phyloP scores from a whole-genome alignment of 2,329 filamentous ascomycete genomes.

The Rugonectria rugulosa region DNA sequence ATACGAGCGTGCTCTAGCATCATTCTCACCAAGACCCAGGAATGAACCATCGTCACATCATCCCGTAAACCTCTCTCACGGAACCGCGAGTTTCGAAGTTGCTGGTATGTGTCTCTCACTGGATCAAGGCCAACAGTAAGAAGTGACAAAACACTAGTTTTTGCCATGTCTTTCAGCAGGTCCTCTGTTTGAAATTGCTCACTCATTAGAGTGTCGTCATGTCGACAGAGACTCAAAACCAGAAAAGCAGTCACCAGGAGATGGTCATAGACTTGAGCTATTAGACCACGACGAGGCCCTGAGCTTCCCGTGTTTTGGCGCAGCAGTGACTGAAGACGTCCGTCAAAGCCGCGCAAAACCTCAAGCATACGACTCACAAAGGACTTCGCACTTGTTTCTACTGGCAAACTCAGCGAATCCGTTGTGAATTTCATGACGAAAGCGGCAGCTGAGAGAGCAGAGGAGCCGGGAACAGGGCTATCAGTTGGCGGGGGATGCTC shows the following conservation, averaged over 20 bases:
- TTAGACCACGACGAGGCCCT: slow-evolving; percentile 12
- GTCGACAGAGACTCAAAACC: slow-evolving; percentile 53
- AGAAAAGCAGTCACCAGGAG: slow-evolving; percentile 45
- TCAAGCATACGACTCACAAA: slow-evolving; percentile 56
- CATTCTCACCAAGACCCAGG: slow-evolving; percentile 67
- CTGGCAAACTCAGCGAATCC: slow-evolving; percentile 50
- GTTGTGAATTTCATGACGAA: slow-evolving; percentile 60
- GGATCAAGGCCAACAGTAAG: slow-evolving; percentile 51
- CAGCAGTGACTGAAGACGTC: slow-evolving; percentile 37
- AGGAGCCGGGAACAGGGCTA: slow-evolving; percentile 19
- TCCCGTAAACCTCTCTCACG: slow-evolving; percentile 61
- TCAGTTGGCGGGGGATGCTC: slow-evolving; percentile 22
- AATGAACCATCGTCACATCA: slow-evolving; percentile 54
- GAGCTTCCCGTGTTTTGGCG: slow-evolving; percentile 2
- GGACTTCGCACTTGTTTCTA: slow-evolving; percentile 44
- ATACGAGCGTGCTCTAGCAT: slow-evolving; percentile 59
- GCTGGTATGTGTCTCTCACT: slow-evolving; percentile 56
- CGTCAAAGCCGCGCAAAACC: slow-evolving; percentile 50
- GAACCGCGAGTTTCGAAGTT: slow-evolving; percentile 53
- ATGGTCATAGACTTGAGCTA: slow-evolving; percentile 40
- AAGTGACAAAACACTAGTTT: slow-evolving; percentile 49
- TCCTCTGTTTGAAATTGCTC: slow-evolving; percentile 57
- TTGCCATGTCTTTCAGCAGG: slow-evolving; percentile 53
- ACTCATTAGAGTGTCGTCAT: slow-evolving; percentile 39
- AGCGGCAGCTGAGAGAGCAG: slow-evolving; percentile 43